A percentile compares a stretch with the other conserved stretches of the same genome.
These are phyloP conservation scores for Exophiala sideris DNA, from an alignment of 2,329 filamentous ascomycete species.

Conservation along the genomic window DNA sequence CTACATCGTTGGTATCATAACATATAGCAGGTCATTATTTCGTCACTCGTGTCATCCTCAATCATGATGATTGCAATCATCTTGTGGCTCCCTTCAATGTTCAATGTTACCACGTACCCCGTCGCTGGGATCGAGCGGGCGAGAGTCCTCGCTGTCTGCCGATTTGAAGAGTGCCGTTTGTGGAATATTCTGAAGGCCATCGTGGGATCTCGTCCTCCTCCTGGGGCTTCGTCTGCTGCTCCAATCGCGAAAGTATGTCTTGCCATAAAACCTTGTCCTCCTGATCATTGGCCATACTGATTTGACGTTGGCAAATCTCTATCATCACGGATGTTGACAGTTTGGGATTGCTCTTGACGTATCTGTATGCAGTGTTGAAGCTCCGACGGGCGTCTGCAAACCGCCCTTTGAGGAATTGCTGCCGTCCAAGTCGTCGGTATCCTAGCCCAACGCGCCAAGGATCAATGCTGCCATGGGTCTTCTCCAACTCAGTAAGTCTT, in stretches of 20 bases:
- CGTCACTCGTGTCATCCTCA: no score
- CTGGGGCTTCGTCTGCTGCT: slow-evolving; percentile 15
- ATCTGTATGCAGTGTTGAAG: slow-evolving; percentile 20
- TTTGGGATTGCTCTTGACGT: slow-evolving; percentile 9
- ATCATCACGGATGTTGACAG: slow-evolving; percentile 13
- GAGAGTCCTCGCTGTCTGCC: neutral
- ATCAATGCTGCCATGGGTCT: slow-evolving; percentile 13
- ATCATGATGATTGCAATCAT: no score
- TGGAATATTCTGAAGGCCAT: neutral
- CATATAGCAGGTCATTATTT: no score
- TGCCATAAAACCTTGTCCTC: slow-evolving; percentile 17
- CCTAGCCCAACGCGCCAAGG: slow-evolving; percentile 19
- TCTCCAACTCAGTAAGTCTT: slow-evolving; percentile 7
- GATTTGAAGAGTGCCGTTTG: neutral
- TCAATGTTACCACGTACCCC: slow-evolving; percentile 2
- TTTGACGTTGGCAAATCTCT: slow-evolving; percentile 21
- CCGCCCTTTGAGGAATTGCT: slow-evolving; percentile 11
- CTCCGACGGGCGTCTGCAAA: slow-evolving; percentile 19
- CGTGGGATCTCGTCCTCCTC: neutral
- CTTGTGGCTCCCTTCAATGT: no score
- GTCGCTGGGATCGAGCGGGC: neutral
- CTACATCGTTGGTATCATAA: no score
- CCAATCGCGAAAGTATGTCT: slow-evolving; percentile 7
- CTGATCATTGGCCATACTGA: slow-evolving; percentile 18
- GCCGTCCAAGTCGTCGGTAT: slow-evolving; percentile 21